These are phyloP conservation scores for Monosporascus sp. DNA, from an alignment of 2,329 filamentous ascomycete genomes.

Conservation along the genomic window DNA sequence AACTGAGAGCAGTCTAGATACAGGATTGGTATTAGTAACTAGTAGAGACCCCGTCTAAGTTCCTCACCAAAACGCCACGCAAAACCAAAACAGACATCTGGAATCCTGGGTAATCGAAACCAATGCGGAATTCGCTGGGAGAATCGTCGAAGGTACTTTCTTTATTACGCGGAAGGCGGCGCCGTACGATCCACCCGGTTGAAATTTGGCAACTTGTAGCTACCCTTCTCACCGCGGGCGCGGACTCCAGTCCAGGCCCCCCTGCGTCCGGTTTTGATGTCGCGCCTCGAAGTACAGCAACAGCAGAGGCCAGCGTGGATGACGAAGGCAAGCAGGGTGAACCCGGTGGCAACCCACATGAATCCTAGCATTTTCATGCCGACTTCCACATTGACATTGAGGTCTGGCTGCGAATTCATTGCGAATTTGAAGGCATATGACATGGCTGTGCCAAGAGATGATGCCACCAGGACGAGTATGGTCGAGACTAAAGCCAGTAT, in stretches of 20 bases:
- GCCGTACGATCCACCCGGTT: background rate
- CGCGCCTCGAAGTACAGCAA: constrained; percentile 59
- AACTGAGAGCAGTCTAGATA: background rate
- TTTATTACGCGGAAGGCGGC: background rate
- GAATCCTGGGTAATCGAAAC: background rate
- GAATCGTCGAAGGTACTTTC: background rate
- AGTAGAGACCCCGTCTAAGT: background rate
- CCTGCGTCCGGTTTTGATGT: constrained; percentile 39
- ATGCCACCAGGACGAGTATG: constrained; percentile 62
- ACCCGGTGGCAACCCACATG: constrained; percentile 77
- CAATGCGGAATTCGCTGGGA: background rate
- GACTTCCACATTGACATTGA: constrained; percentile 70
- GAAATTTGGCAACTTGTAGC: background rate
- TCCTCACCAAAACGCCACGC: background rate
- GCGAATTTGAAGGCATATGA: constrained; percentile 76
- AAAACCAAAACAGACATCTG: background rate
- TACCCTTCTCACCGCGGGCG: background rate
- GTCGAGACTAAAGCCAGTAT: constrained; percentile 63
- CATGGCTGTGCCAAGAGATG: constrained; percentile 76
- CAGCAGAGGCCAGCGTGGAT: constrained; percentile 74
- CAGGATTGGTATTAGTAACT: background rate
- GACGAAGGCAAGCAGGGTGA: constrained; percentile 63
- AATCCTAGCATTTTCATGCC: constrained; percentile 76
- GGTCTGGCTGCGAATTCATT: constrained; percentile 61
- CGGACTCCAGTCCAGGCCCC: constrained; percentile 2